These are phyloP conservation scores for Whalleya microplaca DNA, from an alignment of 2,329 filamentous ascomycete species.

Conservation along the genomic window DNA sequence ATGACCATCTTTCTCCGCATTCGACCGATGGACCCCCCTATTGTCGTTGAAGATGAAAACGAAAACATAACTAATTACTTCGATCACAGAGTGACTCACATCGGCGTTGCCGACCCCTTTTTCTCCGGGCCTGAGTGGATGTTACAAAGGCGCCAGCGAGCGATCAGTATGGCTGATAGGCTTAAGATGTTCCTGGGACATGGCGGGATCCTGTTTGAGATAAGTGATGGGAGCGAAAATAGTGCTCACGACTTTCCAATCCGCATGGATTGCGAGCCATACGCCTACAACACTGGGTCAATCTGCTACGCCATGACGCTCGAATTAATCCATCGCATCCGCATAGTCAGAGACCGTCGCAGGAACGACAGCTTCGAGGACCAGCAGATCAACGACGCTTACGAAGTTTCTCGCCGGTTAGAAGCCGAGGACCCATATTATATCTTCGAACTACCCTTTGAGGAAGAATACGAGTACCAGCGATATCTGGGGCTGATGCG, in stretches of 20 bases:
- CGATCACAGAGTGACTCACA: background rate
- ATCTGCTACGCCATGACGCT: background rate
- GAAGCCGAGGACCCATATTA: too few relatives aligned
- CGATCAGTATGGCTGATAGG: too few relatives aligned
- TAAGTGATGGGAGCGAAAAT: too few relatives aligned
- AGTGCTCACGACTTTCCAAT: too few relatives aligned
- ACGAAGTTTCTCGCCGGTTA: background rate
- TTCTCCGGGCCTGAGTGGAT: too few relatives aligned
- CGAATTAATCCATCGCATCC: background rate
- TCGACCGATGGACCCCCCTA: background rate
- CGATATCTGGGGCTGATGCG: background rate
- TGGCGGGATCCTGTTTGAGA: too few relatives aligned
- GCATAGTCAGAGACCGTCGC: background rate
- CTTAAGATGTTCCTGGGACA: too few relatives aligned
- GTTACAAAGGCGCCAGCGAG: too few relatives aligned
- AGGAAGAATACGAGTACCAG: background rate
- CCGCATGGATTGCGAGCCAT: background rate
- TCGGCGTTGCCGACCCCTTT: background rate
- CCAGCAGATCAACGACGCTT: too few relatives aligned
- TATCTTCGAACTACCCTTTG: too few relatives aligned
- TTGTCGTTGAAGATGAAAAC: background rate
- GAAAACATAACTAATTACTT: background rate
- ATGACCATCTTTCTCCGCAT: background rate
- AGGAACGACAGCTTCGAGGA: background rate
- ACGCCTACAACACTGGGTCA: background rate